Evolutionary conservation across 768 basidiomycete species (phyloP).

Genomic region (Megacollybia marginata): DNA sequence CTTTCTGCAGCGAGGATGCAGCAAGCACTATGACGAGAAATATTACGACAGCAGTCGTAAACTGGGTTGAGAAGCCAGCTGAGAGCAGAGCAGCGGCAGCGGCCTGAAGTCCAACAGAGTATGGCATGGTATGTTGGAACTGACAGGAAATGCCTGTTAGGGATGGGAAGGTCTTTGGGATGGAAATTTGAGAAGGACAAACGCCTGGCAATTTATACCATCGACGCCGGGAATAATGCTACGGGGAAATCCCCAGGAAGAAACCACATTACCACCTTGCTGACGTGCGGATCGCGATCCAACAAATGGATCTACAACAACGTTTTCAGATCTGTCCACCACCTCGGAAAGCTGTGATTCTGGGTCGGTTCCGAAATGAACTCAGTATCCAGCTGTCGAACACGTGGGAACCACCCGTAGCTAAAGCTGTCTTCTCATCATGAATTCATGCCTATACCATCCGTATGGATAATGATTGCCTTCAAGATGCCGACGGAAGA

Average conservation of each 20-base stretch:
- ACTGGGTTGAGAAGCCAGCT: constrained; percentile 41
- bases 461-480: too few relatives aligned
- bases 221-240: neutral
- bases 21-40: constrained; percentile 38
- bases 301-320: neutral
- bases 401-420: neutral
- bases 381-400: neutral
- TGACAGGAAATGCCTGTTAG: neutral
- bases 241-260: neutral
- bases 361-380: constrained; percentile 1
- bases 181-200: neutral
- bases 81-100: constrained; percentile 42
- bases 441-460: too few relatives aligned
- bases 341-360: neutral
- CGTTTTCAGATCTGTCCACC: neutral
- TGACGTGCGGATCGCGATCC: neutral
- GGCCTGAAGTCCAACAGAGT: constrained; percentile 41
- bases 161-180: neutral
- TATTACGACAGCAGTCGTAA: constrained; percentile 38
- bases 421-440: too few relatives aligned
- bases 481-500: too few relatives aligned
- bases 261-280: neutral
- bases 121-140: constrained; percentile 35
- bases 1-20: constrained; percentile 40
- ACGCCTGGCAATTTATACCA: neutral